Evolutionary conservation across 1,284 basidiomycete genomes (phyloP).

Genomic region (Moniliella sp.): DNA sequence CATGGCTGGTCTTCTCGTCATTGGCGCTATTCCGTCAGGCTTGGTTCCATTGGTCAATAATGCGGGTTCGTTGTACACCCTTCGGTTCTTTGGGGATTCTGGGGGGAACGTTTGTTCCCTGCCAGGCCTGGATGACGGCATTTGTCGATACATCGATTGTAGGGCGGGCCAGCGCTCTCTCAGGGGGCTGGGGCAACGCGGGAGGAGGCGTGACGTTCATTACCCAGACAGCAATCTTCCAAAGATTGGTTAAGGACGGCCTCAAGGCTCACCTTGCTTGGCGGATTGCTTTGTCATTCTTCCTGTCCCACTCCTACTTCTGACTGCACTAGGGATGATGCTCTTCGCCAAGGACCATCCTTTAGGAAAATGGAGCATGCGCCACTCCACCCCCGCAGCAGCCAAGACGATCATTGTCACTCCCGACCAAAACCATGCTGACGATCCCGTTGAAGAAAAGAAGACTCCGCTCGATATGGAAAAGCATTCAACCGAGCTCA

Average conservation of each 20-base stretch:
- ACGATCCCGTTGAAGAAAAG: too few relatives aligned
- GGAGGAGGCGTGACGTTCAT: slow-evolving; percentile 39
- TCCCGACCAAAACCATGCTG: too few relatives aligned
- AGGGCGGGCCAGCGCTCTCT: slow-evolving; percentile 36
- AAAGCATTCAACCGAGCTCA: too few relatives aligned
- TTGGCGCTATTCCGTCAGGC: slow-evolving; percentile 47
- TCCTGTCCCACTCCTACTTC: slow-evolving; percentile 42
- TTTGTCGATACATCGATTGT: slow-evolving; percentile 47
- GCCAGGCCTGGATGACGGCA: slow-evolving; percentile 42
- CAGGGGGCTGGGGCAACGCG: slow-evolving; percentile 37
- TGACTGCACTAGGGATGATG: slow-evolving; percentile 38
- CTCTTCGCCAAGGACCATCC: slow-evolving; percentile 46
- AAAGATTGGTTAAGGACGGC: slow-evolving; percentile 36
- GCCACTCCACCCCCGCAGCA: slow-evolving; percentile 40
- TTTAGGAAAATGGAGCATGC: slow-evolving; percentile 42
- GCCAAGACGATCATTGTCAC: too few relatives aligned
- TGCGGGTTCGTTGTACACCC: slow-evolving; percentile 38
- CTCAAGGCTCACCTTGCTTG: slow-evolving; percentile 40
- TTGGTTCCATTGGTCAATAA: slow-evolving; percentile 42
- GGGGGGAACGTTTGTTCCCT: slow-evolving; percentile 46
- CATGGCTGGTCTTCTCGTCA: slow-evolving; percentile 43
- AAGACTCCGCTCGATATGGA: too few relatives aligned
- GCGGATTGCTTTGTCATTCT: slow-evolving; percentile 45
- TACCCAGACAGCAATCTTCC: slow-evolving; percentile 45
- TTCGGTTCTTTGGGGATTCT: slow-evolving; percentile 42